Percentiles rank a stretch among this genome's conserved stretches.
Conservation (phyloP, 495 filamentous ascomycete species). For the Lasiosphaeris hirsuta region DNA sequence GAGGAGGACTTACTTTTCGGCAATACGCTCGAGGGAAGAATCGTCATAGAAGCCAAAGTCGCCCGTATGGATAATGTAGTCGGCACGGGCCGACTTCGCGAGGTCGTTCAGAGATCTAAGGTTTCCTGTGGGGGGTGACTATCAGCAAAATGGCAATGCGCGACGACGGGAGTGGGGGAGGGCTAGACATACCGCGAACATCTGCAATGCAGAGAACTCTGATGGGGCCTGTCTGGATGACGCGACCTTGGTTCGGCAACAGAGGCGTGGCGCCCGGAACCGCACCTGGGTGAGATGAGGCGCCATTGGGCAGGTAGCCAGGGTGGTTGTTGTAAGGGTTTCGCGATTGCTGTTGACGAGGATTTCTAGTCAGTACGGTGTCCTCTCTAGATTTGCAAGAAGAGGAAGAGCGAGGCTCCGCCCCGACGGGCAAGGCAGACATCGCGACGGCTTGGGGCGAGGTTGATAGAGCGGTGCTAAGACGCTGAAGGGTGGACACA, state of each 20-base stretch:
- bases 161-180: neutral
- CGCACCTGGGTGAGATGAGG: constrained; percentile 41
- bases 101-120: constrained; percentile 94
- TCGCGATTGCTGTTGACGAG: constrained; percentile 36
- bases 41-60: constrained; percentile 99
- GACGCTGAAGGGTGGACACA: neutral
- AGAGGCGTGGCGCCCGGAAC: constrained; percentile 53
- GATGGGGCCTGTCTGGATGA: constrained; percentile 80
- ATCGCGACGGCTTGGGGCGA: neutral
- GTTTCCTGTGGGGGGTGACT: constrained; percentile 60
- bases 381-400: neutral
- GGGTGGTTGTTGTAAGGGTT: constrained; percentile 37
- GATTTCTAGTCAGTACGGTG: constrained; percentile 24
- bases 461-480: neutral
- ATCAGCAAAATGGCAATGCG: constrained; percentile 8
- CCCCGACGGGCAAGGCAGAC: neutral
- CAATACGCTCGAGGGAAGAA: constrained; percentile 91
- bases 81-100: constrained; percentile 85
- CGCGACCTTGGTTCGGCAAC: constrained; percentile 55
- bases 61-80: constrained; percentile 96
- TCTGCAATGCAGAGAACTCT: constrained; percentile 95
- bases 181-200: constrained; percentile 72
- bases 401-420: neutral
- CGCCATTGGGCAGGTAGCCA: constrained; percentile 55
- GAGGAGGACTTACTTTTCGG: constrained; percentile 78